Percentiles rank a stretch among this genome's conserved stretches.
Evolutionary conservation across 2,329 filamentous ascomycete species (phyloP).

Genomic region (Ceratocystis cacaofunesta): DNA sequence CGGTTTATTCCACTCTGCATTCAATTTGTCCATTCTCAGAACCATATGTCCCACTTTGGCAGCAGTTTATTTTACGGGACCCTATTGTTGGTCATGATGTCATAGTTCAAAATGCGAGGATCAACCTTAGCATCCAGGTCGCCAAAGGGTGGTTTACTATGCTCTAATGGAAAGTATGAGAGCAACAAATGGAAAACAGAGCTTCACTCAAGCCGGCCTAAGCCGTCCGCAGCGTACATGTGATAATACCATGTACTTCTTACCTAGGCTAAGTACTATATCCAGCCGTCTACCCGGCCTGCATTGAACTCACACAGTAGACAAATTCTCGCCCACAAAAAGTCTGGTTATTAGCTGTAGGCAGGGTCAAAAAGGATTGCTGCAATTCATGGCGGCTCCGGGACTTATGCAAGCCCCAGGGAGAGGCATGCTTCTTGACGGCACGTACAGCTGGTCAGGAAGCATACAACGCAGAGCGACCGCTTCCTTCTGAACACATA

Average conservation of each 20-base stretch:
- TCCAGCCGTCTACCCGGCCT: neutral
- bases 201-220: neutral
- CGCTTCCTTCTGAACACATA: neutral
- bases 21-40: neutral
- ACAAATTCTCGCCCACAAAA: neutral
- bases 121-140: neutral
- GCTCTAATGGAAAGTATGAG: neutral
- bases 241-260: neutral
- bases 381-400: constrained; percentile 2
- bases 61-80: neutral
- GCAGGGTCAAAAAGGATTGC: neutral
- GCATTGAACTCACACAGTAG: too few species aligned
- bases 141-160: neutral
- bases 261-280: neutral
- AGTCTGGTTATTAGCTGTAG: neutral
- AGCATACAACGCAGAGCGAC: constrained; percentile 1
- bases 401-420: neutral
- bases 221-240: neutral
- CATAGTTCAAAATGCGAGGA: neutral
- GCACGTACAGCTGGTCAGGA: constrained; percentile 4
- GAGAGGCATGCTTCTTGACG: neutral
- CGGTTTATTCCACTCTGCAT: constrained; percentile 1
- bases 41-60: neutral
- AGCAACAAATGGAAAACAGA: neutral
- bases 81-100: neutral